phyloP scores from a whole-genome alignment of 2,329 filamentous ascomycete genomes.

The Colletotrichum salicis region DNA sequence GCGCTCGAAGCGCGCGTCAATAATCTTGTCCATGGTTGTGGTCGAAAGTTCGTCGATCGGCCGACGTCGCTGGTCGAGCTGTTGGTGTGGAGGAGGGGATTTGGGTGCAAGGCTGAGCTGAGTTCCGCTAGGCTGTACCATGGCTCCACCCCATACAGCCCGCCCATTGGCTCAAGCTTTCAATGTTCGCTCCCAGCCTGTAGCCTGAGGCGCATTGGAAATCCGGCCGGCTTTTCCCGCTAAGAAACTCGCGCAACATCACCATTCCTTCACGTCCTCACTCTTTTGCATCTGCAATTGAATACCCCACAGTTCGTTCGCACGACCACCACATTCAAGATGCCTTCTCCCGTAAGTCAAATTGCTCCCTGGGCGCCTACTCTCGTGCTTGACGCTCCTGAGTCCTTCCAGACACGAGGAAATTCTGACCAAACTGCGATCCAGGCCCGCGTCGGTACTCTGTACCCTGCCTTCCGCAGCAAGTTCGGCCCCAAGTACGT shows the following conservation, averaged over 20 bases:
- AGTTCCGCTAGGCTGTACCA: not conserved
- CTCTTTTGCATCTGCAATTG: slow-evolving; percentile 47
- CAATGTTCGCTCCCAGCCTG: slow-evolving; percentile 20
- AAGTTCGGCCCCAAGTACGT: slow-evolving; percentile 74
- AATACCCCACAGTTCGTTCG: slow-evolving; percentile 42
- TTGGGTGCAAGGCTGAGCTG: slow-evolving; percentile 29
- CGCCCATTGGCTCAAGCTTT: slow-evolving; percentile 26
- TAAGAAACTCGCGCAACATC: slow-evolving; percentile 36
- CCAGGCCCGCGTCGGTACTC: slow-evolving; percentile 17
- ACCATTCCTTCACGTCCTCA: slow-evolving; percentile 32
- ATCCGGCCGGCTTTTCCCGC: slow-evolving; percentile 38
- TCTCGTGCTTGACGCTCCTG: not conserved
- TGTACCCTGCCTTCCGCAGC: slow-evolving; percentile 49
- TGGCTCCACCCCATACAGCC: not conserved
- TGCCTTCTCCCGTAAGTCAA: slow-evolving; percentile 54
- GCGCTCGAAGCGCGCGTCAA: slow-evolving; percentile 72
- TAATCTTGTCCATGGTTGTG: slow-evolving; percentile 67
- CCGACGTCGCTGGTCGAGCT: not conserved
- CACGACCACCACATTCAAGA: slow-evolving; percentile 48
- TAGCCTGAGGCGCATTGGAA: slow-evolving; percentile 35
- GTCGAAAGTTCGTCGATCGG: not conserved
- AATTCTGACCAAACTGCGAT: slow-evolving; percentile 1
- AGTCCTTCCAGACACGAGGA: not conserved
- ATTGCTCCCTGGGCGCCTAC: too few relatives aligned
- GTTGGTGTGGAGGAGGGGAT: slow-evolving; percentile 1